These are phyloP conservation scores for Russula brevipes DNA, from an alignment of 768 basidiomycete species.

Conservation along the genomic window DNA sequence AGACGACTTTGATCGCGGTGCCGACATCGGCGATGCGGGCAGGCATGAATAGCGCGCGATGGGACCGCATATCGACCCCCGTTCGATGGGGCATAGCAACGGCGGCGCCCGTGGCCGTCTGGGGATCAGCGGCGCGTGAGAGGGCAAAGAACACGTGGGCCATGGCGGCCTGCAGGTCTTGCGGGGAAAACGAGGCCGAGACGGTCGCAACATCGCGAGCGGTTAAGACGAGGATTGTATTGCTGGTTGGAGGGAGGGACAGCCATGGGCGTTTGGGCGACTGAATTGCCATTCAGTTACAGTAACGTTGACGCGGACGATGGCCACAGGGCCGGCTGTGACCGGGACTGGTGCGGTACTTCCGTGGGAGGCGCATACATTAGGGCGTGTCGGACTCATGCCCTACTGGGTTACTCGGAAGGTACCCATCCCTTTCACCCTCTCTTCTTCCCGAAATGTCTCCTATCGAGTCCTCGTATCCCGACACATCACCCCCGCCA, in stretches of 20 bases:
- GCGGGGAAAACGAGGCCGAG: slow-evolving; percentile 40
- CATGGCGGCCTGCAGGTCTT: slow-evolving; percentile 34
- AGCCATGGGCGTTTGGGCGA: background rate
- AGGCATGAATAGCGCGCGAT: slow-evolving; percentile 81
- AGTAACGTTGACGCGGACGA: no score
- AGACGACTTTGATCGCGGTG: slow-evolving; percentile 77
- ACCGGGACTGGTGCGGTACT: slow-evolving; percentile 18
- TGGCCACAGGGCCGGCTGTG: no score
- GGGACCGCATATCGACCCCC: slow-evolving; percentile 45
- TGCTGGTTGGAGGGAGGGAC: background rate
- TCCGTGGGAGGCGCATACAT: background rate
- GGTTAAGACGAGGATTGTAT: slow-evolving; percentile 52
- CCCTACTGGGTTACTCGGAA: no score
- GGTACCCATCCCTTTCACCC: background rate
- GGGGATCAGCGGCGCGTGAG: background rate
- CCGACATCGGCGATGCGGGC: slow-evolving; percentile 50
- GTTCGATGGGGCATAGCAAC: slow-evolving; percentile 53
- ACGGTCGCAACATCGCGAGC: slow-evolving; percentile 51
- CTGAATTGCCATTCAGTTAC: no score
- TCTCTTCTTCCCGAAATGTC: background rate
- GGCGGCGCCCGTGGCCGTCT: background rate
- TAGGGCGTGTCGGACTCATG: no score
- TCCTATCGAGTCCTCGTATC: background rate
- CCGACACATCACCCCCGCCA: background rate
- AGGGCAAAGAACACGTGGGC: slow-evolving; percentile 24